Conservation (phyloP, 2,329 filamentous ascomycete species). For the Sarocladiaceae sp. region DNA sequence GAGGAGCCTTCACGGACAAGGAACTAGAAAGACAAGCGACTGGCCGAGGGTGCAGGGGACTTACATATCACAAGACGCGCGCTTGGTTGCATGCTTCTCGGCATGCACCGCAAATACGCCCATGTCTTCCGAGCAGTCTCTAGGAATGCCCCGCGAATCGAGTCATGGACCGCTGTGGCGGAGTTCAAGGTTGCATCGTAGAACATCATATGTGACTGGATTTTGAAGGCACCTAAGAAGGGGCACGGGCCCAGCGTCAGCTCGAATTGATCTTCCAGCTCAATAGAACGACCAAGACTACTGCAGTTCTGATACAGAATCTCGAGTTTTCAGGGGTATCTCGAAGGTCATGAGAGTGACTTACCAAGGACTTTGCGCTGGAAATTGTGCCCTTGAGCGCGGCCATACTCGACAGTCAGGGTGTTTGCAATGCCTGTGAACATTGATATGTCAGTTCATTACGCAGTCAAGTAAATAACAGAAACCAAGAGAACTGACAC, state of each 20-base stretch:
- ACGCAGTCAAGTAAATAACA: background rate
- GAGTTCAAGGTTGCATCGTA: slow-evolving; percentile 78
- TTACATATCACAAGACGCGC: slow-evolving; percentile 59
- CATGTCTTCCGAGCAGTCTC: slow-evolving; percentile 76
- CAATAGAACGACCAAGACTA: too few species aligned
- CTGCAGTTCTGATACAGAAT: too few species aligned
- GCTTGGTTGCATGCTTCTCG: slow-evolving; percentile 50
- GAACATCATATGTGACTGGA: slow-evolving; percentile 81
- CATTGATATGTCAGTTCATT: background rate
- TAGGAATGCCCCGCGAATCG: slow-evolving; percentile 68
- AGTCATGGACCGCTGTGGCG: slow-evolving; percentile 61
- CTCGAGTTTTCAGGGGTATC: too few species aligned
- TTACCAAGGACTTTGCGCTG: slow-evolving; percentile 72
- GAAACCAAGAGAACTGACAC: background rate
- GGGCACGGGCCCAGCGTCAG: too few species aligned
- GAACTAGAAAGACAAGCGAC: too few species aligned
- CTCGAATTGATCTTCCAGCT: too few species aligned
- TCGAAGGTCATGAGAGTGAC: slow-evolving; percentile 17
- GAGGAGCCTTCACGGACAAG: too few species aligned
- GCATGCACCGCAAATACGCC: slow-evolving; percentile 58
- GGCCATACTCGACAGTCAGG: slow-evolving; percentile 73
- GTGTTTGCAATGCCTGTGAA: slow-evolving; percentile 55
- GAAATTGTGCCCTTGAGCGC: slow-evolving; percentile 71
- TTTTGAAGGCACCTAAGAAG: slow-evolving; percentile 69
- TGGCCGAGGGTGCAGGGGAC: slow-evolving; percentile 20